A percentile compares a stretch with the other conserved stretches of the same genome.
phyloP scores from a whole-genome alignment of 805 yeast species.

The Pichia membranifaciens region DNA sequence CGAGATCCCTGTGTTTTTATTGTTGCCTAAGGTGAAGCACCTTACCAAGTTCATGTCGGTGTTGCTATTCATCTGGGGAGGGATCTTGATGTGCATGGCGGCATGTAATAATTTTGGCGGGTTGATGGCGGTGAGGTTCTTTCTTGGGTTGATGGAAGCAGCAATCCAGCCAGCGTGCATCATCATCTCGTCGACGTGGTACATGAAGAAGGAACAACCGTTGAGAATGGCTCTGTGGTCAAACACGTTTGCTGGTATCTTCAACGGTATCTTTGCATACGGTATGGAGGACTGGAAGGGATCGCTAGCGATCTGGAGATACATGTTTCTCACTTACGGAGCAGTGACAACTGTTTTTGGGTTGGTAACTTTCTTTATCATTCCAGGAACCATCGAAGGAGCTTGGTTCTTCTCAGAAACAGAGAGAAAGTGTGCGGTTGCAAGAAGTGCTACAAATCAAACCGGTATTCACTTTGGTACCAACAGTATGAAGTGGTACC shows the following conservation, averaged over 20 bases:
- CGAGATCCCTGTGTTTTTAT: slow-evolving; percentile 39
- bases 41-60: slow-evolving; percentile 29
- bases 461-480: slow-evolving; percentile 33
- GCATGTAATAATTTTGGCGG: slow-evolving; percentile 40
- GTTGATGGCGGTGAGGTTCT: slow-evolving; percentile 39
- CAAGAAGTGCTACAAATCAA: slow-evolving; percentile 32
- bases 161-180: slow-evolving; percentile 29
- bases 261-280: slow-evolving; percentile 16
- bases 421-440: slow-evolving; percentile 29
- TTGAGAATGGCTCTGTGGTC: slow-evolving; percentile 21
- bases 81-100: slow-evolving; percentile 40
- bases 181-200: slow-evolving; percentile 18
- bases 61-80: slow-evolving; percentile 40
- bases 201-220: slow-evolving; percentile 23
- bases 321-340: slow-evolving; percentile 33
- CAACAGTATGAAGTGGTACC: slow-evolving; percentile 36
- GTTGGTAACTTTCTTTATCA: slow-evolving; percentile 21
- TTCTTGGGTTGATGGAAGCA: slow-evolving; percentile 38
- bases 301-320: slow-evolving; percentile 32
- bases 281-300: slow-evolving; percentile 10
- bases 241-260: slow-evolving; percentile 5
- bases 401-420: slow-evolving; percentile 39
- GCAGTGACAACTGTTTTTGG: slow-evolving; percentile 5
- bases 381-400: slow-evolving; percentile 39
- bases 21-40: slow-evolving; percentile 30